A percentile compares a stretch with the other conserved stretches of the same genome.
Evolutionary conservation across 495 filamentous ascomycete species (phyloP).

Genomic region (Penicillium bialowiezense): DNA sequence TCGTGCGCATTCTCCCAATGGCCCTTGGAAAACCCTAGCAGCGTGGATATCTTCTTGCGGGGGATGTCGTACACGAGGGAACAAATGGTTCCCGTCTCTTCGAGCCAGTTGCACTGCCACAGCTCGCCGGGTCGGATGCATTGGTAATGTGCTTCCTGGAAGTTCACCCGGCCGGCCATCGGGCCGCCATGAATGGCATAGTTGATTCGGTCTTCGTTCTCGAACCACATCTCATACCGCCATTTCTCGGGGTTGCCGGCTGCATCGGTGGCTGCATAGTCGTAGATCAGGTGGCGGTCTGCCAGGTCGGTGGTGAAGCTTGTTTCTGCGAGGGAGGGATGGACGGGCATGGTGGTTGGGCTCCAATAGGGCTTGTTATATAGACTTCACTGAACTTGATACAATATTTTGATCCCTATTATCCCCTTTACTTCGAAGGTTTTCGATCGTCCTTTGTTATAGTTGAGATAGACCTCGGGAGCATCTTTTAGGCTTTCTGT

Average conservation of each 20-base stretch:
- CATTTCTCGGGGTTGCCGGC: constrained; percentile 38
- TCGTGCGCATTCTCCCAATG: constrained; percentile 35
- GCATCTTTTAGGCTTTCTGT: too few relatives aligned
- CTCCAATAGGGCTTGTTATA: too few relatives aligned
- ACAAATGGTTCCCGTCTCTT: constrained; percentile 40
- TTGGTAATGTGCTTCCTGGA: constrained; percentile 36
- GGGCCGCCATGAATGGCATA: constrained; percentile 43
- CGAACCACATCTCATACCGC: constrained; percentile 46
- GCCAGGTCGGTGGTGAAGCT: constrained; percentile 35
- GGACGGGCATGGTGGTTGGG: constrained; percentile 25
- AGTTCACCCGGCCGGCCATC: constrained; percentile 39
- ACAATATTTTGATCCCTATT: too few relatives aligned
- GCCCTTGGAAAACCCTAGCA: constrained; percentile 38
- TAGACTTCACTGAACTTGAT: too few relatives aligned
- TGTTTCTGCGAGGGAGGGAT: constrained; percentile 18
- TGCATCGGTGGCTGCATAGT: constrained; percentile 30
- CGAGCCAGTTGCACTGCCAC: constrained; percentile 42
- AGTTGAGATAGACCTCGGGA: too few relatives aligned
- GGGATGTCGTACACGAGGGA: constrained; percentile 39
- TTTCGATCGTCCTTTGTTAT: too few relatives aligned
- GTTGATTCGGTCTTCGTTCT: constrained; percentile 37
- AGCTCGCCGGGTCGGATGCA: constrained; percentile 38
- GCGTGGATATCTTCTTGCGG: constrained; percentile 25
- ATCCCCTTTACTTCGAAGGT: too few relatives aligned
- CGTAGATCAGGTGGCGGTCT: constrained; percentile 41